Evolutionary conservation across 257 asterid genomes (phyloP).

Genomic region (Nicotiana tabacum): DNA sequence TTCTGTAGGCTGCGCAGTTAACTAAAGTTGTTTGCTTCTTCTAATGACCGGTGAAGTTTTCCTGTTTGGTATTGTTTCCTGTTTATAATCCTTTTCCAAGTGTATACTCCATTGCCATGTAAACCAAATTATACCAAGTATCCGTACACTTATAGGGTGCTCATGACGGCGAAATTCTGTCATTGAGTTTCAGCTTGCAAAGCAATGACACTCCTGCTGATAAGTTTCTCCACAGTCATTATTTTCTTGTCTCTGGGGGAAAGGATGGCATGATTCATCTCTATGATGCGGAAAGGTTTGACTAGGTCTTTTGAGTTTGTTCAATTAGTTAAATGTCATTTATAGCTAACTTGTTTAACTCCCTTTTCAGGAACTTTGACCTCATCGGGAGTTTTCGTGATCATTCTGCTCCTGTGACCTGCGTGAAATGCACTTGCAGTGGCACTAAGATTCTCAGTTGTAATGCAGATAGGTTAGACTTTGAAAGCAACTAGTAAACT

Average conservation of each 20-base stretch:
- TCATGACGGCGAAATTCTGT: slow-evolving; percentile 58
- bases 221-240: slow-evolving; percentile 25
- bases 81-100: not conserved
- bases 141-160: slow-evolving; percentile 43
- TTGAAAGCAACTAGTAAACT: not conserved
- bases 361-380: slow-evolving; percentile 42
- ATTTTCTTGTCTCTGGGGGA: slow-evolving; percentile 59
- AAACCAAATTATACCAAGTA: slow-evolving; percentile 3
- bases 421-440: slow-evolving; percentile 39
- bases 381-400: slow-evolving; percentile 45
- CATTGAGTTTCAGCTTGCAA: slow-evolving; percentile 45
- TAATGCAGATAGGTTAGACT: slow-evolving; percentile 50
- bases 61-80: not conserved
- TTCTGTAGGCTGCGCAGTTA: slow-evolving; percentile 4
- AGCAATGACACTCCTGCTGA: slow-evolving; percentile 21
- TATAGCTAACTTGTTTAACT: slow-evolving; percentile 12
- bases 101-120: not conserved
- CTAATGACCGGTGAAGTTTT: slow-evolving; percentile 8
- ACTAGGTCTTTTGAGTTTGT: slow-evolving; percentile 12
- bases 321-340: not conserved
- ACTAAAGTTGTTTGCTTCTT: slow-evolving; percentile 13
- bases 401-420: slow-evolving; percentile 51
- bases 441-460: slow-evolving; percentile 58
- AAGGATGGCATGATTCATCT: slow-evolving; percentile 55
- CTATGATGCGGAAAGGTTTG: slow-evolving; percentile 53